Conservation (phyloP, 1,284 basidiomycete species). For the Sanghuangporus baumii region DNA sequence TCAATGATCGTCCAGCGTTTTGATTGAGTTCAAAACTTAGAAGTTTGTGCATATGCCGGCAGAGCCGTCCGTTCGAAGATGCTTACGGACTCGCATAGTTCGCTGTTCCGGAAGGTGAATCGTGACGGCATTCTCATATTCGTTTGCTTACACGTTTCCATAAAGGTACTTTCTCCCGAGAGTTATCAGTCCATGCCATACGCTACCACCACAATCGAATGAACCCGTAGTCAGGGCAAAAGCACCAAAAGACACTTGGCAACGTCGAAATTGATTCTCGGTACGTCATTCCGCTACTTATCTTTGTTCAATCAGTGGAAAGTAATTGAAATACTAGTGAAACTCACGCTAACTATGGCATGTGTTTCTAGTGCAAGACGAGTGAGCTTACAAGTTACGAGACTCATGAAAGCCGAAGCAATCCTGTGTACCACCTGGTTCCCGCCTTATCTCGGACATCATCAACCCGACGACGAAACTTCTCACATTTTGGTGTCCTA, state of each 20-base stretch:
- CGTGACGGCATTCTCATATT: too few relatives aligned
- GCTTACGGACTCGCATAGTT: background rate
- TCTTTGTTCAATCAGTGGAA: background rate
- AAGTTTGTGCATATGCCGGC: background rate
- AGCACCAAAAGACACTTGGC: background rate
- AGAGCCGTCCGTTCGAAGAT: background rate
- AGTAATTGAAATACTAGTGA: background rate
- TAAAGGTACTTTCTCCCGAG: too few relatives aligned
- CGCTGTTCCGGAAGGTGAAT: too few relatives aligned
- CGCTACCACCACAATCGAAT: background rate
- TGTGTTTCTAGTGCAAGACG: background rate
- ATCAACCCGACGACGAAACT: background rate
- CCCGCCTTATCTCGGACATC: conserved; percentile 6
- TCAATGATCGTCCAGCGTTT: conserved; percentile 5
- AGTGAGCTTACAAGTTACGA: background rate
- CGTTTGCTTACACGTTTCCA: too few relatives aligned
- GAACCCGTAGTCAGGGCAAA: background rate
- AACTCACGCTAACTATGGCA: background rate
- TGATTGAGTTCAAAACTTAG: conserved; percentile 10
- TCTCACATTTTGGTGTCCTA: background rate
- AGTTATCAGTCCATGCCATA: background rate
- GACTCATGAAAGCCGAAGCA: background rate
- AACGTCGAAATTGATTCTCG: background rate
- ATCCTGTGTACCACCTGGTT: background rate
- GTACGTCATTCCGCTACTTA: conserved; percentile 3